A percentile compares a stretch with the other conserved stretches of the same genome.
Evolutionary conservation across 2,329 filamentous ascomycete genomes (phyloP).

Genomic region (Pezicula carpinea): DNA sequence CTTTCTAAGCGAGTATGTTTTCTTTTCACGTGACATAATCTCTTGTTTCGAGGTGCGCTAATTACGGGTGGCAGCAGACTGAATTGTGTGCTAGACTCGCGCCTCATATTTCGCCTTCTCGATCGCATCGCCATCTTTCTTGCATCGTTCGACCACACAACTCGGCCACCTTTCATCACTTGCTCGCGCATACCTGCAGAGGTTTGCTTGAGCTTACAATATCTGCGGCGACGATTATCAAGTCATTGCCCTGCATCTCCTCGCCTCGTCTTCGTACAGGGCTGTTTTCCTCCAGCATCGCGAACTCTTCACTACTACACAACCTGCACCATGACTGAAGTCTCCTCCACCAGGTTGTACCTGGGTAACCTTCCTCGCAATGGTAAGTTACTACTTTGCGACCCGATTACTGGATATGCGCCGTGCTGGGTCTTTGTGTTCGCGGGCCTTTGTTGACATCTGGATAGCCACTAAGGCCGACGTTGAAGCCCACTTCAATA

Average conservation of each 20-base stretch:
- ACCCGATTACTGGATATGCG: slow-evolving; percentile 3
- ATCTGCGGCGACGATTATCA: not conserved
- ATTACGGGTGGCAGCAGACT: no score
- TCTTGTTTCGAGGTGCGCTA: no score
- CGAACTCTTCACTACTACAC: not conserved
- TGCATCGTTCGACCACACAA: not conserved
- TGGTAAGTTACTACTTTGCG: slow-evolving; percentile 55
- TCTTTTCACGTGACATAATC: no score
- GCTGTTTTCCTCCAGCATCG: not conserved
- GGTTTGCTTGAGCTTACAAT: not conserved
- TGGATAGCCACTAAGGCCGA: slow-evolving; percentile 86
- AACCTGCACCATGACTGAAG: slow-evolving; percentile 61
- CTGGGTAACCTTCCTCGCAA: slow-evolving; percentile 95
- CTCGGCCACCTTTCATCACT: not conserved
- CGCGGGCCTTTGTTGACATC: slow-evolving; percentile 12
- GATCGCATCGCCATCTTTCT: not conserved
- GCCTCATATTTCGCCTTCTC: no score
- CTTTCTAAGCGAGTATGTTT: no score
- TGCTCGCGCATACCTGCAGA: not conserved
- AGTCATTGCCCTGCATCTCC: not conserved
- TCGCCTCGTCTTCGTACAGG: not conserved
- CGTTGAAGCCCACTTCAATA: slow-evolving; percentile 91
- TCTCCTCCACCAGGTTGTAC: slow-evolving; percentile 92
- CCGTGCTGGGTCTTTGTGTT: not conserved
- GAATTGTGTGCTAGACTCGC: no score